phyloP scores from a whole-genome alignment of 805 yeast species.

The Ogataea zsoltii region DNA sequence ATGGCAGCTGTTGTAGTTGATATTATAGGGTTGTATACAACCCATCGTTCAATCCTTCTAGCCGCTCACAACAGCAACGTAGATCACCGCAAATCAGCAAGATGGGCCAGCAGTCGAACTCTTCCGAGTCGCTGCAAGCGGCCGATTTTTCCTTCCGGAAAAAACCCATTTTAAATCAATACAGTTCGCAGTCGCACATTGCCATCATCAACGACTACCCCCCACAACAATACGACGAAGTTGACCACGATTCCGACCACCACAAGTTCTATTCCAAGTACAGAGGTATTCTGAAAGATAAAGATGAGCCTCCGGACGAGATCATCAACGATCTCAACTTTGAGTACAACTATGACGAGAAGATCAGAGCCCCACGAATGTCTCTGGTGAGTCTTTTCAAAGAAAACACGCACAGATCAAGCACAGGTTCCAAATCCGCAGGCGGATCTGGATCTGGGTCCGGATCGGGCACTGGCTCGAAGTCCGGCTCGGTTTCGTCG shows the following conservation, averaged over 20 bases:
- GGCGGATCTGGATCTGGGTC: not conserved
- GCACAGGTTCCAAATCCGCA: not conserved
- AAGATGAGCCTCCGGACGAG: slow-evolving; percentile 32
- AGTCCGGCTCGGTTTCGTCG: slow-evolving; percentile 2
- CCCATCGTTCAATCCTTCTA: too few relatives aligned
- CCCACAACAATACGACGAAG: slow-evolving; percentile 31
- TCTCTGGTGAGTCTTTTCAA: slow-evolving; percentile 32
- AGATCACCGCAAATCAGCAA: not conserved
- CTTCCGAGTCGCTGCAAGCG: not conserved
- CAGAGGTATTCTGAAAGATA: slow-evolving; percentile 32
- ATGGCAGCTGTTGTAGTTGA: too few relatives aligned
- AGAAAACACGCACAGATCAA: slow-evolving; percentile 9
- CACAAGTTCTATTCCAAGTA: slow-evolving; percentile 31
- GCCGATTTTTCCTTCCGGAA: slow-evolving; percentile 32
- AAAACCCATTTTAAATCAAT: slow-evolving; percentile 25
- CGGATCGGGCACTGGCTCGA: not conserved
- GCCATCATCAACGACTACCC: slow-evolving; percentile 31
- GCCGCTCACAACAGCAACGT: not conserved
- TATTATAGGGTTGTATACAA: too few relatives aligned
- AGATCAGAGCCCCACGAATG: slow-evolving; percentile 57
- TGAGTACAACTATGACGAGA: slow-evolving; percentile 50
- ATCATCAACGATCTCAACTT: slow-evolving; percentile 28
- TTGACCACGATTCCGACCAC: slow-evolving; percentile 33
- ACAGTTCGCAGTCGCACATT: slow-evolving; percentile 27
- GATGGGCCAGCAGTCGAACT: slow-evolving; percentile 1